Evolutionary conservation across 2,329 filamentous ascomycete species (phyloP), one percentile per base, ranked within the genome.

Genomic region (Botryotinia convoluta): DNA sequence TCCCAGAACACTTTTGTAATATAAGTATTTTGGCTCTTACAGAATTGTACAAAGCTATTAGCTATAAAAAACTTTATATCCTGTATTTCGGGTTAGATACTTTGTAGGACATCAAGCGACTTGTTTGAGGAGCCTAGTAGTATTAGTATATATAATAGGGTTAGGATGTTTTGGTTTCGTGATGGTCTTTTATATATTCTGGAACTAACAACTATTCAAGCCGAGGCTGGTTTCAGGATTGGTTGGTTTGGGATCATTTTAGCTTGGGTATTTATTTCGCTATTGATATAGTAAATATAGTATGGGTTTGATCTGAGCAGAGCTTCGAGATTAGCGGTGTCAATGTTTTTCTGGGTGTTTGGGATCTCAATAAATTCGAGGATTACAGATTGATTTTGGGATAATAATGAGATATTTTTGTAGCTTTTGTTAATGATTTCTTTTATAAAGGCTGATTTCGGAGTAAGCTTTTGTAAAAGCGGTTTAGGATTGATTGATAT

Each of bases 91-190:
- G 0, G 12, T 12, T 0, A 0, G 5, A 48, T 48, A 48, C 4
- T 26, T 12, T 4, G 5, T 4, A 26, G 0, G 3, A 12, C n/a
- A n/a, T n/a, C n/a, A n/a, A n/a, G n/a, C n/a, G n/a, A n/a, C n/a
- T n/a, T n/a, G n/a, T n/a, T n/a, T n/a, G n/a, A n/a, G 7, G 8
- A 2, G 2, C 4, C 1, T 1, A 0, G 3, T 48, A 2, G 2
- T 12, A 26, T 10, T 26, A 10, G 7, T 22, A 4, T 48, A 10
- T 10, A 8, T 26, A 48, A 22, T 48, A 10, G 2, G 2, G 0
- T 0, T 48, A 48, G 22, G 10, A 10, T 26, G 1, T 48, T 48
- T 48, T 48, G 7, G 8, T 48, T 48, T 10, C 4, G 1, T 48
- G 4, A 4, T 48, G 1, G 8, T 26, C 0, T 48, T 26, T 10